Evolutionary conservation across 805 yeast genomes (phyloP).

Genomic region (Ogataea allantospora): DNA sequence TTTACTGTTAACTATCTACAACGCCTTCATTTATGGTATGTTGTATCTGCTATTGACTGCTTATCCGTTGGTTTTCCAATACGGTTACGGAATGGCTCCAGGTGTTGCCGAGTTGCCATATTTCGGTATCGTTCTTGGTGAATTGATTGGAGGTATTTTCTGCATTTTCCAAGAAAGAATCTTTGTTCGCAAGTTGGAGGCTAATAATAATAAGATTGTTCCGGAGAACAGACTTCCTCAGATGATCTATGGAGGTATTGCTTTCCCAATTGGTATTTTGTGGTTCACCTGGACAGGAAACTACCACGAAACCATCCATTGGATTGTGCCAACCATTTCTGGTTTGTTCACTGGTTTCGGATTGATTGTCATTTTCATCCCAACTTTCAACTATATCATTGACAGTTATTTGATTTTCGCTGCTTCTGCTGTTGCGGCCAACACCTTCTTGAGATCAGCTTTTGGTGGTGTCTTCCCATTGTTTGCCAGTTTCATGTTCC

Average conservation of each 20-base stretch:
- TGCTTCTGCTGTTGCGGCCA: conserved; percentile 61
- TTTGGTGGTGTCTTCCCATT: conserved; percentile 73
- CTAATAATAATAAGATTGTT: conserved; percentile 57
- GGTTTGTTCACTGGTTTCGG: conserved; percentile 69
- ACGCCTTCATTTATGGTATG: conserved; percentile 78
- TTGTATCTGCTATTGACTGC: conserved; percentile 72
- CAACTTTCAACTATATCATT: conserved; percentile 68
- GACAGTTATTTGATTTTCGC: conserved; percentile 70
- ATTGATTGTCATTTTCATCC: conserved; percentile 62
- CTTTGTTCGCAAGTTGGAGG: conserved; percentile 45
- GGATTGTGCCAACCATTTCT: conserved; percentile 76
- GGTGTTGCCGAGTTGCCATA: conserved; percentile 80
- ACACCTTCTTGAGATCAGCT: conserved; percentile 62
- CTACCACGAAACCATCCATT: conserved; percentile 66
- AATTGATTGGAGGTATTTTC: conserved; percentile 52
- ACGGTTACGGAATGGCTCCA: conserved; percentile 57
- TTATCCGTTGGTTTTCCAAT: conserved; percentile 66
- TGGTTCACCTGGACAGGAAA: conserved; percentile 91
- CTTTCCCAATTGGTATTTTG: conserved; percentile 75
- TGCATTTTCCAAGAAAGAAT: conserved; percentile 55
- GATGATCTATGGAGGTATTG: conserved; percentile 67
- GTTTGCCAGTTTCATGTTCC: conserved; percentile 70
- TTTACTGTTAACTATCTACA: conserved; percentile 65
- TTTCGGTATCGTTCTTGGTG: conserved; percentile 70
- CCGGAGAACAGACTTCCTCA: conserved; percentile 83